phyloP scores from a whole-genome alignment of 768 basidiomycete species.

The Kwoniella heveanensis region DNA sequence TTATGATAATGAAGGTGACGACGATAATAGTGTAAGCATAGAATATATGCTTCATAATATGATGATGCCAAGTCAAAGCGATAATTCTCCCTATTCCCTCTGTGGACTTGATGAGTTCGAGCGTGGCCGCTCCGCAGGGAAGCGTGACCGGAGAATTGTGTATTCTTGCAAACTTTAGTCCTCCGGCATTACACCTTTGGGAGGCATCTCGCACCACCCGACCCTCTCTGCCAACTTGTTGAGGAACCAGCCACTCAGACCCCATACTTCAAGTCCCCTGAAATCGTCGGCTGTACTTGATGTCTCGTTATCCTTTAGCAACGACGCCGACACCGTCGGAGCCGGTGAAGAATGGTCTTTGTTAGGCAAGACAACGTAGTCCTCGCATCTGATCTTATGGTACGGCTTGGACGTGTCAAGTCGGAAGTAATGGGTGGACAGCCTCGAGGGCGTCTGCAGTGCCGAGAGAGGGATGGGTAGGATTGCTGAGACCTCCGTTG shows the following conservation, averaged over 20 bases:
- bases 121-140: no score
- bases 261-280: slow-evolving; percentile 47
- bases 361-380: slow-evolving; percentile 30
- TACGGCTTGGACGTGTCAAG: slow-evolving; percentile 38
- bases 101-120: no score
- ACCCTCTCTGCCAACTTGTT: slow-evolving; percentile 39
- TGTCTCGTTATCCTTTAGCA: no score
- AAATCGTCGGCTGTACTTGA: no score
- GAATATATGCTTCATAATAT: no score
- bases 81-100: no score
- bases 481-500: slow-evolving; percentile 45
- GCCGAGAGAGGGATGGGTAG: slow-evolving; percentile 41
- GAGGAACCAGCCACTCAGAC: slow-evolving; percentile 52
- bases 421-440: slow-evolving; percentile 37
- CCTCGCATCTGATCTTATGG: slow-evolving; percentile 30
- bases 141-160: no score
- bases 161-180: slow-evolving; percentile 20
- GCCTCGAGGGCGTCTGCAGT: slow-evolving; percentile 17
- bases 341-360: no score
- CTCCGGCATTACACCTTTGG: slow-evolving; percentile 17
- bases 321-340: no score
- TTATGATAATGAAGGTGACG: neutral
- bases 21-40: no score
- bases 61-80: no score
- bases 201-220: slow-evolving; percentile 34